Percentiles rank a stretch among this genome's conserved stretches.
These are phyloP conservation scores for Camellia granthamiana DNA, from an alignment of 148 eudicot species.

Conservation along the genomic window DNA sequence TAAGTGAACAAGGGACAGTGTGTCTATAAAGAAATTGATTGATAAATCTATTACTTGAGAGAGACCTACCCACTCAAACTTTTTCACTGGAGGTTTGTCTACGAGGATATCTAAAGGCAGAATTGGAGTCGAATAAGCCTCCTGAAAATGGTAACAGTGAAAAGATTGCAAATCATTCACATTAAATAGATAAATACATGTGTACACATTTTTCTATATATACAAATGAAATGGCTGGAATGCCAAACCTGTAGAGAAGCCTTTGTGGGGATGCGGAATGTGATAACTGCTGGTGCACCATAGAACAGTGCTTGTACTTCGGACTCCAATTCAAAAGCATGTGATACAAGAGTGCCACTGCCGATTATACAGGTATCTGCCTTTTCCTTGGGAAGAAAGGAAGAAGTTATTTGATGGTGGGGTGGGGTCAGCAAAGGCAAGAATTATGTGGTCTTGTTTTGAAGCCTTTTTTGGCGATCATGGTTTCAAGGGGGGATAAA, in stretches of 20 bases:
- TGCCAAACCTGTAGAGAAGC: conserved; percentile 74
- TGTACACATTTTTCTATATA: background rate
- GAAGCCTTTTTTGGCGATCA: too few species aligned
- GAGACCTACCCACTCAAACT: conserved; percentile 65
- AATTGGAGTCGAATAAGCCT: conserved; percentile 80
- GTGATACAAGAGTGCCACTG: conserved; percentile 76
- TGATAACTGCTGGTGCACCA: conserved; percentile 79
- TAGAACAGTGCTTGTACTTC: conserved; percentile 58
- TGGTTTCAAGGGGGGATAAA: too few species aligned
- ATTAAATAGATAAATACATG: background rate
- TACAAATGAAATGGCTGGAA: background rate
- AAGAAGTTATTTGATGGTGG: too few species aligned
- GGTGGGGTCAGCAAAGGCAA: too few species aligned
- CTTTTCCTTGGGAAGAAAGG: too few species aligned
- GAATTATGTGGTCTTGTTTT: too few species aligned
- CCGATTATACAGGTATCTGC: background rate
- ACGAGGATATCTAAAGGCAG: conserved; percentile 76
- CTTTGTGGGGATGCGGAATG: conserved; percentile 81
- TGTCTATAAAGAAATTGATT: background rate
- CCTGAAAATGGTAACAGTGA: conserved; percentile 31
- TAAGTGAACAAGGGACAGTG: conserved; percentile 21
- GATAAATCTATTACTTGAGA: background rate
- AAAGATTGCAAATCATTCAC: background rate
- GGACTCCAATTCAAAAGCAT: conserved; percentile 75
- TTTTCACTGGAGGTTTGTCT: conserved; percentile 69